These are phyloP conservation scores for Lophium mytilinum DNA, from an alignment of 495 filamentous ascomycete genomes.

Conservation along the genomic window DNA sequence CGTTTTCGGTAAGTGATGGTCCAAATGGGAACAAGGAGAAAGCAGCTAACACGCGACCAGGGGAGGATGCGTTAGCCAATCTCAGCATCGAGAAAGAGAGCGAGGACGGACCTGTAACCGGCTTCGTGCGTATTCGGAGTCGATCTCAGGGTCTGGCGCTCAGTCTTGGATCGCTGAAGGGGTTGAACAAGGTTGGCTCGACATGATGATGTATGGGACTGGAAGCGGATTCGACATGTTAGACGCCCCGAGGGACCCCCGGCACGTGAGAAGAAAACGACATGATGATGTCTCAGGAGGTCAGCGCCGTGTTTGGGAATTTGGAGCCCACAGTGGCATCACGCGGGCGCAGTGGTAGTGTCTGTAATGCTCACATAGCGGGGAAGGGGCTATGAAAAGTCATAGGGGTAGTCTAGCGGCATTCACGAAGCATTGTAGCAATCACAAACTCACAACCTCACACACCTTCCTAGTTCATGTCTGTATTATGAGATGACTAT, in stretches of 20 bases:
- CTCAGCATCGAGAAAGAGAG: conserved; percentile 97
- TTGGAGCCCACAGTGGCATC: no score
- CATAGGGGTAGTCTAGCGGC: no score
- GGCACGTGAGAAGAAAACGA: background rate
- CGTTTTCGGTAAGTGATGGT: conserved; percentile 78
- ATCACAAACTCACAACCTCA: no score
- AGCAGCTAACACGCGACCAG: conserved; percentile 40
- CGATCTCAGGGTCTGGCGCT: conserved; percentile 92
- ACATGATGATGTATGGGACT: conserved; percentile 1
- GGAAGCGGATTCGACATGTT: no score
- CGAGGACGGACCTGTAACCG: conserved; percentile 89
- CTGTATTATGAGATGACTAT: no score
- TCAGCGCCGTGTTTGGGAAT: background rate
- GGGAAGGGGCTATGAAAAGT: background rate
- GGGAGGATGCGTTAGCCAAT: conserved; percentile 97
- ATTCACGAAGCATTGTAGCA: no score
- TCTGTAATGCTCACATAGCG: background rate
- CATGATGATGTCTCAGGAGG: background rate
- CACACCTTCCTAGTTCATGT: no score
- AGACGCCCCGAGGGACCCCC: no score
- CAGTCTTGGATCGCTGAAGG: conserved; percentile 91
- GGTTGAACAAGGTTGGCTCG: conserved; percentile 71
- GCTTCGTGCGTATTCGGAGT: conserved; percentile 98
- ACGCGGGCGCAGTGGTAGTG: no score
- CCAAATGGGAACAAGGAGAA: background rate